Base-by-base conservation (phyloP, 257 asterid species). In the Fraxinus excelsior region DNA sequence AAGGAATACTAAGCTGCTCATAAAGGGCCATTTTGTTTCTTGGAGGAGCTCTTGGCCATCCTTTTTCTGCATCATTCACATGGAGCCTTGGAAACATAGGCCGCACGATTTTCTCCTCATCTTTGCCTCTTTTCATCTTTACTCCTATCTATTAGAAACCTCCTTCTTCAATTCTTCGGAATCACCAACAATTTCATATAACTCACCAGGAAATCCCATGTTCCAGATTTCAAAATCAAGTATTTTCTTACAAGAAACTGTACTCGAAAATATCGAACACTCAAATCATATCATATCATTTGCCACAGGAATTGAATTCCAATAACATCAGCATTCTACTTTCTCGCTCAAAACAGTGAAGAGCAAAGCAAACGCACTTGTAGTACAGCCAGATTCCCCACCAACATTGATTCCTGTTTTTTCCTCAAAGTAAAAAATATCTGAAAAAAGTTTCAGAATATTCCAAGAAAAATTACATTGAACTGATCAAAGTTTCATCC, bases 31-130 rank as follows among this genome's bases (percentile, higher is more conserved):
- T 95, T 92, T 93, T 95, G 79, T 95, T 95, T 80, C 99, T 91
- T 65, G 99, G 99, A 72, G 99, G 99, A 32, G 99, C 99, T 86
- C 97, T 89, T 64, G 99, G 98, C 84, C 97, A 97, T 84, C 98
- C 96, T 77, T 91, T 94, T 60, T 89, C 97, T 4, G 96, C 80
- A 84, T 95, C 96, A 83, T 89, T 93, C 25, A 95, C 92, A 83
- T 95, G 92, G 85, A 95, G 95, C 91, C 99, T 91, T 25, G 99
- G 98, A 82, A 95, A 95, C 96, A 95, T 88, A 44, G 99, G 96
- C 66, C 90, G 92, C 93, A 89, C 82, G n/a, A 73, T 66, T 87
- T 85, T 90, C 79, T 90, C 97, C 78, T 87, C 97, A 60, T 86
- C 94, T 84, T 74, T 91, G 73, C 92, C 96, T 88, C 91, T 86